These are phyloP conservation scores for Thielaviopsis punctulata DNA, from an alignment of 2,329 filamentous ascomycete genomes.

Conservation along the genomic window DNA sequence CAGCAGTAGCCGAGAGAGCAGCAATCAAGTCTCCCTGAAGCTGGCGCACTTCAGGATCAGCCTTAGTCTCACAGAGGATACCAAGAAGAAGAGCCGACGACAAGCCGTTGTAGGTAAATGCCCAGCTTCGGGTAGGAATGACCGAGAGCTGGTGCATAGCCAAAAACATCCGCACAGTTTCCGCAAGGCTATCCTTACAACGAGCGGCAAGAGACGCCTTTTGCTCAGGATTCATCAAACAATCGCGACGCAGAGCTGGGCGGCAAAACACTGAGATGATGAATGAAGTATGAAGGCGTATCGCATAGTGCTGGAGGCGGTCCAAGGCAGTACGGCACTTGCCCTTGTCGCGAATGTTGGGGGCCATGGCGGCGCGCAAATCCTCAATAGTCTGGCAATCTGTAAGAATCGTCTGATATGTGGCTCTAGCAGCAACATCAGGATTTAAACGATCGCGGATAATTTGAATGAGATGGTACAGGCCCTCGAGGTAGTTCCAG, in stretches of 20 bases:
- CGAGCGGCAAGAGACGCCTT: conserved; percentile 37
- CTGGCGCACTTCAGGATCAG: conserved; percentile 44
- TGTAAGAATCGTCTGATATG: conserved; percentile 37
- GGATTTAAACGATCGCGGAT: conserved; percentile 41
- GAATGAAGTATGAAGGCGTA: conserved; percentile 48
- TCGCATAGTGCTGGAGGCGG: conserved; percentile 45
- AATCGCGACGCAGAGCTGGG: conserved; percentile 40
- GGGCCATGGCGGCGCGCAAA: conserved; percentile 30
- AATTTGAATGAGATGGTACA: conserved; percentile 46
- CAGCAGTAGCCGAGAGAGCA: conserved; percentile 45
- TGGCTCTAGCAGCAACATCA: conserved; percentile 30
- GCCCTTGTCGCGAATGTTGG: conserved; percentile 40
- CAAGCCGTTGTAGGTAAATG: conserved; percentile 49
- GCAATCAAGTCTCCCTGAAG: conserved; percentile 47
- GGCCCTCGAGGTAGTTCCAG: conserved; percentile 43
- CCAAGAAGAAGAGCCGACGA: conserved; percentile 48
- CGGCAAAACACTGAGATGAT: conserved; percentile 48
- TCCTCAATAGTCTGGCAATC: conserved; percentile 38
- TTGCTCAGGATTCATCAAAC: conserved; percentile 32
- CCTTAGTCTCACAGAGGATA: conserved; percentile 45
- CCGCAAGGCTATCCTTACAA: conserved; percentile 44
- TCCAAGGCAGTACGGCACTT: conserved; percentile 47
- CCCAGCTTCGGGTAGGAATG: conserved; percentile 50
- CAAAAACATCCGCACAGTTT: conserved; percentile 51
- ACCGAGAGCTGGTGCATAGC: conserved; percentile 52